Evolutionary conservation across 495 filamentous ascomycete genomes (phyloP).

Genomic region (Immersiella caudata): DNA sequence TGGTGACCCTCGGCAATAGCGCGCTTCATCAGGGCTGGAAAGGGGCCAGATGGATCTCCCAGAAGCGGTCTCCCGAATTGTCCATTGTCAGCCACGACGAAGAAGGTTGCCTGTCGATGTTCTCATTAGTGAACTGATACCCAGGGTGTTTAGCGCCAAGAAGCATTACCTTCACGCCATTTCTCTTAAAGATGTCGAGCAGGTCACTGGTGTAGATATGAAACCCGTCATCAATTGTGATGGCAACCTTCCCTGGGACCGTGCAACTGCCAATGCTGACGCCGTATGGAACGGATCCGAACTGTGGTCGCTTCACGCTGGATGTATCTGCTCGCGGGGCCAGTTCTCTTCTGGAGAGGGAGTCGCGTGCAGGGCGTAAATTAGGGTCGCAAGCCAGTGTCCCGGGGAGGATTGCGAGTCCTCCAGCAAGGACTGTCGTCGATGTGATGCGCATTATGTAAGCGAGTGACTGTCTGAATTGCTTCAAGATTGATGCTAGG

Average conservation of each 20-base stretch:
- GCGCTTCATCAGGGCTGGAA: conserved; percentile 53
- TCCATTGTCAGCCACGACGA: conserved; percentile 8
- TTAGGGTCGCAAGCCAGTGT: no score
- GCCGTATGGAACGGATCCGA: conserved; percentile 17
- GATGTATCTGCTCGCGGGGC: conserved; percentile 7
- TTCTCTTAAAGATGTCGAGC: conserved; percentile 59
- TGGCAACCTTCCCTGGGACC: conserved; percentile 58
- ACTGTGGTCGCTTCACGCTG: conserved; percentile 6
- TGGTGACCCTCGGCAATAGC: conserved; percentile 67
- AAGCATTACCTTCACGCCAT: conserved; percentile 44
- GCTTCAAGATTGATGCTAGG: no score
- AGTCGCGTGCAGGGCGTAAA: no score
- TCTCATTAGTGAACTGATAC: neutral
- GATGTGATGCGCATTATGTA: no score
- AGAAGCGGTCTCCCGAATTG: neutral
- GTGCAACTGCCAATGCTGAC: conserved; percentile 57
- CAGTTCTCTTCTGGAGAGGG: no score
- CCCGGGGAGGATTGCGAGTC: no score
- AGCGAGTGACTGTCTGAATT: no score
- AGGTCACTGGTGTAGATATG: conserved; percentile 59
- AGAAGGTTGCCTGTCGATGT: conserved; percentile 11
- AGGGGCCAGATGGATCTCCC: conserved; percentile 25
- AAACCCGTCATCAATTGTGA: conserved; percentile 72
- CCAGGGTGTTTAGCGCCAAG: no score
- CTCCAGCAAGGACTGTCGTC: no score